phyloP scores from a whole-genome alignment of 768 basidiomycete genomes.

The Calvatia gigantea region DNA sequence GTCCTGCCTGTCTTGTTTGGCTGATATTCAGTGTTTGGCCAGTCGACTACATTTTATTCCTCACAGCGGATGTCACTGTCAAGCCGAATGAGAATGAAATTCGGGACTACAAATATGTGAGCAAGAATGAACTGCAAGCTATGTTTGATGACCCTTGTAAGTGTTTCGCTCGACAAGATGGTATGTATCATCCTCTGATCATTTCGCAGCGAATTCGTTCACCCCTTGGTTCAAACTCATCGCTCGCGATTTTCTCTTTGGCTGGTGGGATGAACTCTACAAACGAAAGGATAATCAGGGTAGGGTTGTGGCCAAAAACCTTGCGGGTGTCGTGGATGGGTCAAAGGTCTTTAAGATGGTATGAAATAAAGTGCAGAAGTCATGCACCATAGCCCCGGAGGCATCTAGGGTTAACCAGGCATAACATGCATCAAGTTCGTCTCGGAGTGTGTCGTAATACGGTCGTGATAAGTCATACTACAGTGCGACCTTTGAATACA shows the following conservation, averaged over 20 bases:
- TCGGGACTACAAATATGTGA: constrained; percentile 85
- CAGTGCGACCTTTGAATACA: constrained; percentile 50
- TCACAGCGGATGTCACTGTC: constrained; percentile 84
- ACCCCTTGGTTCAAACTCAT: constrained; percentile 99
- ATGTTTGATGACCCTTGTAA: constrained; percentile 86
- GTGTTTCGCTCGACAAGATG: constrained; percentile 14
- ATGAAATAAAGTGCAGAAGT: constrained; percentile 12
- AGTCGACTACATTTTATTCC: constrained; percentile 99
- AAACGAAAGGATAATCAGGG: constrained; percentile 54
- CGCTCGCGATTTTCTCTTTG: constrained; percentile 93
- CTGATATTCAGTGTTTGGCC: background rate
- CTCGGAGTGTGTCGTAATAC: background rate
- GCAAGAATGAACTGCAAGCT: constrained; percentile 80
- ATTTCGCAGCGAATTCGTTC: constrained; percentile 69
- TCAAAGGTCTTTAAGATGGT: constrained; percentile 60
- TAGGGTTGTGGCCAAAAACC: constrained; percentile 58
- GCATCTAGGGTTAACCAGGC: background rate
- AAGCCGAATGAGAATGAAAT: constrained; percentile 88
- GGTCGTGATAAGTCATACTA: constrained; percentile 1
- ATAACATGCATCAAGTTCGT: background rate
- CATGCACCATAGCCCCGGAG: background rate
- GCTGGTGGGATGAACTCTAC: constrained; percentile 95
- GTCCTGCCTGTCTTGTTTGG: background rate
- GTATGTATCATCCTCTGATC: background rate
- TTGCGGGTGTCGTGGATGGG: constrained; percentile 66